Evolutionary conservation across 129 eudicot genomes (phyloP).

Genomic region (Tagetes patula): DNA sequence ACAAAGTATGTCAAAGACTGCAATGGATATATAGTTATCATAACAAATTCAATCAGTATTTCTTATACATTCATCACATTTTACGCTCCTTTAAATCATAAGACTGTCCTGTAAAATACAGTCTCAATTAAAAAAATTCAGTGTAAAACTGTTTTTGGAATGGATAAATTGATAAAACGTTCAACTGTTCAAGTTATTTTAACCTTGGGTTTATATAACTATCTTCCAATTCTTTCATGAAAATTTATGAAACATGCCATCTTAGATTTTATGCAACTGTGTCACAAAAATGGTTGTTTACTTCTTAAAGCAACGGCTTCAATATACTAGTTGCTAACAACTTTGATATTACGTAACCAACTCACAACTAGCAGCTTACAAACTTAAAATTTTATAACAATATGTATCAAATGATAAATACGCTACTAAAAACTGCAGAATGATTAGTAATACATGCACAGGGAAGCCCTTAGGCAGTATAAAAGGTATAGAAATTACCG

Average conservation of each 20-base stretch:
- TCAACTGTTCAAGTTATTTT: neutral
- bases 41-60: neutral
- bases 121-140: neutral
- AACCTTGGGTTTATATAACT: neutral
- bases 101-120: neutral
- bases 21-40: neutral
- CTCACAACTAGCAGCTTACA: slow-evolving; percentile 1
- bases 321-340: neutral
- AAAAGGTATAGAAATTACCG: slow-evolving; percentile 53
- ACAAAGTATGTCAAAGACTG: neutral
- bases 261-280: neutral
- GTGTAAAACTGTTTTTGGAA: neutral
- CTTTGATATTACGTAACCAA: neutral
- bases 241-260: neutral
- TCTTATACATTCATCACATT: neutral
- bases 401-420: neutral
- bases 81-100: neutral
- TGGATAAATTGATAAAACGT: neutral
- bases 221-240: neutral
- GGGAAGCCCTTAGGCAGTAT: neutral
- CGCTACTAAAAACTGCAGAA: slow-evolving; percentile 21
- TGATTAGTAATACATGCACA: slow-evolving; percentile 13
- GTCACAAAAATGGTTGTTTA: neutral
- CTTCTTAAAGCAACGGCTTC: neutral
- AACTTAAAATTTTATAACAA: neutral